A percentile compares a stretch with the other conserved stretches of the same genome.
Conservation (phyloP, 345 rosid species). For the Aegle marmelos region DNA sequence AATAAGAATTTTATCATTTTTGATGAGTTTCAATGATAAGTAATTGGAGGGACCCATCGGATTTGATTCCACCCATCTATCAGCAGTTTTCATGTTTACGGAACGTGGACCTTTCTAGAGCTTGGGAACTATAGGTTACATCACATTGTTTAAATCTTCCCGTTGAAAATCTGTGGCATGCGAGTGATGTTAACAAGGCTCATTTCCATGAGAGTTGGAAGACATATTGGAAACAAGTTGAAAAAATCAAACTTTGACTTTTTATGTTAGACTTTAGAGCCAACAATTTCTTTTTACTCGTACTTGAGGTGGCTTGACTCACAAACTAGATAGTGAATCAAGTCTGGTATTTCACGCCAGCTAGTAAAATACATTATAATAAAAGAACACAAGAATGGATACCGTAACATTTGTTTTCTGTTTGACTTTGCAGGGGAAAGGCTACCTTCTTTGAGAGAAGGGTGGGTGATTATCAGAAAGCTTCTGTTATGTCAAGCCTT, state of each 20-base stretch:
- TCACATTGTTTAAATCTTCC: background rate
- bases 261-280: background rate
- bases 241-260: background rate
- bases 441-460: constrained; percentile 85
- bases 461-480: constrained; percentile 90
- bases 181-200: background rate
- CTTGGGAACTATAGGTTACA: background rate
- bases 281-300: background rate
- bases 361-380: too few relatives aligned
- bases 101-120: background rate
- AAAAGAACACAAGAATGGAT: too few relatives aligned
- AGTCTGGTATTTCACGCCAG: background rate
- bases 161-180: background rate
- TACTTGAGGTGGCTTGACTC: background rate
- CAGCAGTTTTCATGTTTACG: background rate
- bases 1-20: background rate
- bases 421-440: constrained; percentile 60
- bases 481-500: constrained; percentile 84
- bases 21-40: background rate
- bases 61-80: background rate
- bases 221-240: background rate
- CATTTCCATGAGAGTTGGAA: background rate
- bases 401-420: background rate
- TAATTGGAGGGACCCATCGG: constrained; percentile 3
- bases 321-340: background rate